These are phyloP conservation scores for Penicillium sp. DNA, from an alignment of 2,329 filamentous ascomycete species.

Conservation along the genomic window DNA sequence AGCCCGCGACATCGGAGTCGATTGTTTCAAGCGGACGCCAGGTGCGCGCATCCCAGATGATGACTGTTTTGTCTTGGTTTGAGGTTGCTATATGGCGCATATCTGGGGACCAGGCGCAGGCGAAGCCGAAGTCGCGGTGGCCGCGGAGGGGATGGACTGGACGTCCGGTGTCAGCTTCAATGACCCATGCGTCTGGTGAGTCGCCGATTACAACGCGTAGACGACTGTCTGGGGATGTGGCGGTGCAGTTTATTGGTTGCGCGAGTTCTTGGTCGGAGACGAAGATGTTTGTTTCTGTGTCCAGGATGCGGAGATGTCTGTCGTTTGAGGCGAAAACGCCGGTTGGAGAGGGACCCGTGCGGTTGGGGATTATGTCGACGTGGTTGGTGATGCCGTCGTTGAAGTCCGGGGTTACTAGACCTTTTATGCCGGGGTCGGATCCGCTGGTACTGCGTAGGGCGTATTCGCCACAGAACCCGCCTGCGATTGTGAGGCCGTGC, in stretches of 20 bases:
- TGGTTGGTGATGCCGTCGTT: constrained; percentile 58
- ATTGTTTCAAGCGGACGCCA: constrained; percentile 42
- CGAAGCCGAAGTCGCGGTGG: constrained; percentile 47
- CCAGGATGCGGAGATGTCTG: constrained; percentile 53
- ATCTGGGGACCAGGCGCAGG: constrained; percentile 48
- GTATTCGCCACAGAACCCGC: constrained; percentile 59
- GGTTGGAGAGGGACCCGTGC: constrained; percentile 48
- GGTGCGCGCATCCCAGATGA: constrained; percentile 47
- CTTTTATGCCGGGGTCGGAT: constrained; percentile 50
- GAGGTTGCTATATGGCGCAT: constrained; percentile 48
- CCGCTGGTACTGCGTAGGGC: constrained; percentile 44
- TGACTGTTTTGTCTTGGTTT: constrained; percentile 47
- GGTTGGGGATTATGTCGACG: constrained; percentile 52
- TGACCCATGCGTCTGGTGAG: constrained; percentile 41
- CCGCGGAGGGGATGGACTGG: constrained; percentile 39
- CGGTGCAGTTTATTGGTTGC: constrained; percentile 46
- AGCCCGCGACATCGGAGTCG: constrained; percentile 46
- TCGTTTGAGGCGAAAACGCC: constrained; percentile 61
- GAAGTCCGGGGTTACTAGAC: constrained; percentile 32
- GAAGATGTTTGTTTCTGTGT: constrained; percentile 49
- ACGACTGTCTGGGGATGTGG: constrained; percentile 44
- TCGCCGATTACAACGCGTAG: constrained; percentile 47
- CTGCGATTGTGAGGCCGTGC: constrained; percentile 52
- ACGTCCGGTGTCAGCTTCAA: constrained; percentile 44
- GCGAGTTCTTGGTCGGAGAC: constrained; percentile 37